Base-by-base conservation (phyloP, 78 protist species). In the Planoprotostelium fungivorum region DNA sequence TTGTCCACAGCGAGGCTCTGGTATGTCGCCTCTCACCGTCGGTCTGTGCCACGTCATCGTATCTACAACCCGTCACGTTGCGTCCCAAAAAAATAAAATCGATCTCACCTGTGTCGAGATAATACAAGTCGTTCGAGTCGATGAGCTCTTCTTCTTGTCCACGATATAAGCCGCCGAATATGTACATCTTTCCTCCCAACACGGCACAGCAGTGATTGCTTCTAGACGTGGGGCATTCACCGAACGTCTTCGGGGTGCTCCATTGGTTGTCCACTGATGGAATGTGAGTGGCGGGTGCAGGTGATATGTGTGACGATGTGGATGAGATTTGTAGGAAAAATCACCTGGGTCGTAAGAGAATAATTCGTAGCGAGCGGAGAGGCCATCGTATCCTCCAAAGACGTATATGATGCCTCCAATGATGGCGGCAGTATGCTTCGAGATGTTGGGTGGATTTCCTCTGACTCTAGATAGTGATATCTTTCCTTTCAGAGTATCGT, bases 361-460 rank as follows among this genome's bases (percentile, higher is more conserved):
- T 9, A 93, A 37, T 85, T 93, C 92, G 86, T 89, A 93, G 86
- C 89, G 89, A 0, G 89, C 36, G 10, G 93, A 92, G 38, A 88
- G 34, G 9, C 95, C 95, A 36, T 93, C 95, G 35, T 90, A 93
- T n/a, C 95, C 95, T 73, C 95, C 95, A 85, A 89, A 93, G 10
- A 89, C 88, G 86, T 38, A 93, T 28, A 93, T 87, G 63, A 36
- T 38, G 5, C 84, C 73, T 1, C 39, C 51, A 1, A 93, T 85
- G 25, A 90, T 90, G 28, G 87, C 92, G 5, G 93, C 34, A 9
- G 92, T 93, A 63, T 89, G 92, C 88, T 91, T 92, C 1, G 93
- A 90, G 85, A 93, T 89, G 34, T 87, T 89, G 35, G 95, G 95
- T 10, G 89, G 90, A 1, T 85, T 9, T 29, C 95, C 95, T 0